Evolutionary conservation across 2,329 filamentous ascomycete genomes (phyloP).

Genomic region (Ophiosphaerella korrae): DNA sequence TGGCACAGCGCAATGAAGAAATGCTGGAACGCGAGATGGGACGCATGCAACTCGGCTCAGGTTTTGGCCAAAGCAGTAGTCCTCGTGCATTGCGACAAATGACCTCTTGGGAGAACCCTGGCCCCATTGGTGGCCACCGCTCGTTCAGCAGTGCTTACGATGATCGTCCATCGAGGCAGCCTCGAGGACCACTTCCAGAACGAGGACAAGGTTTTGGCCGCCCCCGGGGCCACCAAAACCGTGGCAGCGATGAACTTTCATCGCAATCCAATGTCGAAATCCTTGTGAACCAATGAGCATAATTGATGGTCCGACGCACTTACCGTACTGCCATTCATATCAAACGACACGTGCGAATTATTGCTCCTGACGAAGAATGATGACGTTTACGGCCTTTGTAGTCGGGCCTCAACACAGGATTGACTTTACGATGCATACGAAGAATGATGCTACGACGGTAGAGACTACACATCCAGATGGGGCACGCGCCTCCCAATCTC

Average conservation of each 20-base stretch:
- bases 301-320: conserved; percentile 18
- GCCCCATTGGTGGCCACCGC: conserved; percentile 68
- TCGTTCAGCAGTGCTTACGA: conserved; percentile 65
- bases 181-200: conserved; percentile 65
- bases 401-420: conserved; percentile 37
- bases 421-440: conserved; percentile 48
- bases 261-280: conserved; percentile 66
- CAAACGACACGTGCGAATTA: conserved; percentile 29
- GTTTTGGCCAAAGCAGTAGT: conserved; percentile 57
- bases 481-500: conserved; percentile 38
- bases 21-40: conserved; percentile 68
- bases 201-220: conserved; percentile 63
- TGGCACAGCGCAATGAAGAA: conserved; percentile 61
- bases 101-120: conserved; percentile 65
- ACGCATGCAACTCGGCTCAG: conserved; percentile 61
- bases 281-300: conserved; percentile 62
- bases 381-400: conserved; percentile 41
- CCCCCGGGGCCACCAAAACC: conserved; percentile 63
- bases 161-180: conserved; percentile 64
- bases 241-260: conserved; percentile 67
- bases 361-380: conserved; percentile 38
- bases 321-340: conserved; percentile 29
- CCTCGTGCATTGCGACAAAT: conserved; percentile 65
- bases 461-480: conserved; percentile 44
- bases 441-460: conserved; percentile 50